These are phyloP conservation scores for Dictyostelium citrinum DNA, from an alignment of 78 protist species.

Conservation along the genomic window DNA sequence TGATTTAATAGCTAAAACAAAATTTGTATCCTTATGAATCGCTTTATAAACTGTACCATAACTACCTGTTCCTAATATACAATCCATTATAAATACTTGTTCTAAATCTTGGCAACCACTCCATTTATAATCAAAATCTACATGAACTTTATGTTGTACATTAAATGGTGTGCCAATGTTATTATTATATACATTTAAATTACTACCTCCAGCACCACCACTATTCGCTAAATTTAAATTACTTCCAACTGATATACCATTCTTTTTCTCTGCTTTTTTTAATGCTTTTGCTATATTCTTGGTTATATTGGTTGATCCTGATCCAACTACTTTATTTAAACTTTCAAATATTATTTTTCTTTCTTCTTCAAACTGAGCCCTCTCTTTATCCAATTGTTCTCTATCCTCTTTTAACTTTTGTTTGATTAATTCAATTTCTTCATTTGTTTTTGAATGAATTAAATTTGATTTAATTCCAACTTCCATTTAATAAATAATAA, in stretches of 20 bases:
- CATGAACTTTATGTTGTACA: slow-evolving; percentile 70
- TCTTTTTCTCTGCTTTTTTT: slow-evolving; percentile 50
- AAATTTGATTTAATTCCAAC: neutral
- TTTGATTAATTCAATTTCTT: neutral
- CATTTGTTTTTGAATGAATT: neutral
- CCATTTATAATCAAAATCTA: slow-evolving; percentile 66
- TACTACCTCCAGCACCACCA: neutral
- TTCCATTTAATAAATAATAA: neutral
- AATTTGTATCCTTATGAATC: slow-evolving; percentile 16
- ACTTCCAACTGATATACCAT: neutral
- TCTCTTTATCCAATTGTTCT: slow-evolving; percentile 23
- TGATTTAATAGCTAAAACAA: slow-evolving; percentile 21
- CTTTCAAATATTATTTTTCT: slow-evolving; percentile 50
- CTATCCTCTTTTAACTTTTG: neutral
- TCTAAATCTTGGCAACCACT: slow-evolving; percentile 5
- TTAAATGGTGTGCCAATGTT: slow-evolving; percentile 55
- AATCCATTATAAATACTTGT: slow-evolving; percentile 21
- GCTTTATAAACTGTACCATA: slow-evolving; percentile 56
- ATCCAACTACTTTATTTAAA: slow-evolving; percentile 17
- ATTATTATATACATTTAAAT: neutral
- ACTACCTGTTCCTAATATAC: slow-evolving; percentile 62
- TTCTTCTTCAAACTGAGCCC: slow-evolving; percentile 42
- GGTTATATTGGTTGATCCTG: slow-evolving; percentile 15
- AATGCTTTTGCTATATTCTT: slow-evolving; percentile 37
- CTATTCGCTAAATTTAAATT: neutral